Evolutionary conservation across 345 rosid genomes (phyloP).

Genomic region (Carallia pectinifolia): DNA sequence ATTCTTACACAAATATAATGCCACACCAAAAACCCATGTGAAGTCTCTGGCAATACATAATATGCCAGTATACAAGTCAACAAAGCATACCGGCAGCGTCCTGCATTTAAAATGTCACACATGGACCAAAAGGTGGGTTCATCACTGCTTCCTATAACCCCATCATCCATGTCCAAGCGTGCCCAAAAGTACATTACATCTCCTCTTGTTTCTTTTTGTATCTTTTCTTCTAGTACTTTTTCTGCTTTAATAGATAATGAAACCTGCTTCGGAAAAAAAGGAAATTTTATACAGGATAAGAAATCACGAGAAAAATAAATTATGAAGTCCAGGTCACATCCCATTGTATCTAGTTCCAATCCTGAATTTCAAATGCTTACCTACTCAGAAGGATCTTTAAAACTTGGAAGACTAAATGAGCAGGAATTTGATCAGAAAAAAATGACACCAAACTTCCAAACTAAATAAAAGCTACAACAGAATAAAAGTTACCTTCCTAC

Average conservation of each 20-base stretch:
- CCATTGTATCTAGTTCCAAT: neutral
- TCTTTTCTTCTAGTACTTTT: slow-evolving; percentile 26
- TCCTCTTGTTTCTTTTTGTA: slow-evolving; percentile 24
- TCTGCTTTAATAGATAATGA: slow-evolving; percentile 29
- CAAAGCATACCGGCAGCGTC: slow-evolving; percentile 29
- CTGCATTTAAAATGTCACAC: slow-evolving; percentile 35
- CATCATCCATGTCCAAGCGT: slow-evolving; percentile 19
- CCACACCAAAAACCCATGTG: neutral
- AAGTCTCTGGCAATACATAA: neutral
- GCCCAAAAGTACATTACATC: slow-evolving; percentile 37
- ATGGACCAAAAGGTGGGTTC: slow-evolving; percentile 33
- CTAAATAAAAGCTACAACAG: slow-evolving; percentile 14
- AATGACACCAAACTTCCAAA: neutral
- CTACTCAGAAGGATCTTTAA: neutral
- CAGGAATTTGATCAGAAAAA: slow-evolving; percentile 4
- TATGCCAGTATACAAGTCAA: neutral
- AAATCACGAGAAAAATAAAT: neutral
- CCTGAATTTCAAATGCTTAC: neutral
- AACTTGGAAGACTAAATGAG: neutral
- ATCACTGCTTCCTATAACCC: slow-evolving; percentile 16
- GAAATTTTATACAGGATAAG: neutral
- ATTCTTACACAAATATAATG: too few species aligned
- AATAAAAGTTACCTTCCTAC: slow-evolving; percentile 75
- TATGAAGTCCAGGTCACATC: neutral
- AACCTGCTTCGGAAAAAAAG: slow-evolving; percentile 21